Evolutionary conservation across 208 protist genomes (phyloP), one percentile per base, ranked within the genome.

Genomic region (Kentomonas sorsogonicus): DNA sequence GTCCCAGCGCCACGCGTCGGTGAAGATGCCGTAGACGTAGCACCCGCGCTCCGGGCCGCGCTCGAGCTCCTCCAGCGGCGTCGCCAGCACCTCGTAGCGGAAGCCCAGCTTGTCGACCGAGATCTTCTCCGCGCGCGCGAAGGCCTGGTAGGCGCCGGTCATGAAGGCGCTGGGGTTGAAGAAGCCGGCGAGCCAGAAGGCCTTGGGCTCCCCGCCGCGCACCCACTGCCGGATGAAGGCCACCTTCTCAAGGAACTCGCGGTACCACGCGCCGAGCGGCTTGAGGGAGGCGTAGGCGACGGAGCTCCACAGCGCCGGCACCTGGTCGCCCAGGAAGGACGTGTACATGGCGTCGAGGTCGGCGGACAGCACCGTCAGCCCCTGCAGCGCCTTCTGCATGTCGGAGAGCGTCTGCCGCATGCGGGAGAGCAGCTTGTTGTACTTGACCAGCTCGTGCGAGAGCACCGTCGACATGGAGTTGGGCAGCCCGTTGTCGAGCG

Each of bases 101-200:
- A 99, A 99, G 34, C 77, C 76, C 27, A 99, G 74, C 56, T 85
- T 87, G 77, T 99, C 97, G 33, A 99, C 98, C 25, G 97, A 96
- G 10, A 99, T 78, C 22, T 78, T 69, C 69, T 98, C 91, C 34
- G 94, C 84, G 31, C 98, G 86, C 15, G 97, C 97, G 69, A 96
- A 96, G 57, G 94, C 79, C 63, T 99, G 97, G 46, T 97, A 93
- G 23, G 91, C 82, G 58, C 95, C 98, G 6, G 98, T 99, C 76
- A 99, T 93, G 75, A 99, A 99, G 33, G 93, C 97, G 74, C 98
- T 98, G 38, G 97, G 97, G 82, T 98, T 99, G 82, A 98, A 99
- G 74, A 99, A 97, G 34, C 95, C 96, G 33, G 90, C 83, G 29
- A 99, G 80, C 95, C 95, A 98, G 77, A 97, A 99, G 23, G 78